These are phyloP conservation scores for Isatis lusitanica DNA, from an alignment of 441 rosid species.

Conservation along the genomic window DNA sequence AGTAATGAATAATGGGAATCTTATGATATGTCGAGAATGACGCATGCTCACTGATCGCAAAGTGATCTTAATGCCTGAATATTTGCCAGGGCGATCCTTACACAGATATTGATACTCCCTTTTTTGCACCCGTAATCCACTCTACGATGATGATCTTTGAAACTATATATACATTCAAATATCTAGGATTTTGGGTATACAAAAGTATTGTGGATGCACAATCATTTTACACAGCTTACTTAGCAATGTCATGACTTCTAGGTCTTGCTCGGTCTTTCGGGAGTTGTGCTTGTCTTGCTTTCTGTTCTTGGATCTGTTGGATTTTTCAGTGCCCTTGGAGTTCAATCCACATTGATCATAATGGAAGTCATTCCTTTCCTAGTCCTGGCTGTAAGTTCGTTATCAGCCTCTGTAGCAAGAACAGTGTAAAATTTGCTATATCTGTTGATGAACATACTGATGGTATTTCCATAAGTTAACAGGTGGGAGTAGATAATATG, in stretches of 20 bases:
- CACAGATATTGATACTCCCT: neutral
- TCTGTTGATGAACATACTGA: constrained; percentile 16
- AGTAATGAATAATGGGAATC: constrained; percentile 10
- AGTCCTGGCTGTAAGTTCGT: constrained; percentile 71
- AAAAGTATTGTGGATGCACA: constrained; percentile 14
- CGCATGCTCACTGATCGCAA: neutral
- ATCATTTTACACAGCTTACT: constrained; percentile 21
- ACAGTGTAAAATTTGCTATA: constrained; percentile 17
- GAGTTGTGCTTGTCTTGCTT: constrained; percentile 74
- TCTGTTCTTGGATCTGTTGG: constrained; percentile 82
- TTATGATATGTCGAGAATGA: constrained; percentile 22
- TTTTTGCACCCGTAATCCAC: neutral
- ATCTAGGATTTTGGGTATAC: constrained; percentile 3
- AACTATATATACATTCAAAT: constrained; percentile 20
- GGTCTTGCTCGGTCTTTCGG: constrained; percentile 77
- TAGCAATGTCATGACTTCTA: constrained; percentile 32
- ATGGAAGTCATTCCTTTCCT: constrained; percentile 88
- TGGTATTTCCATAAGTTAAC: constrained; percentile 13
- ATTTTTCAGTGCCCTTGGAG: constrained; percentile 66
- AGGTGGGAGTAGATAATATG: constrained; percentile 91
- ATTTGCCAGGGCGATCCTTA: constrained; percentile 14
- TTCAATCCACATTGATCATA: constrained; percentile 72
- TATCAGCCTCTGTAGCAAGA: constrained; percentile 16
- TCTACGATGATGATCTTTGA: constrained; percentile 1
- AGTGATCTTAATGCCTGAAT: constrained; percentile 17